Base-by-base conservation (phyloP, 495 filamentous ascomycete species). In the Achaetomiella virescens region DNA sequence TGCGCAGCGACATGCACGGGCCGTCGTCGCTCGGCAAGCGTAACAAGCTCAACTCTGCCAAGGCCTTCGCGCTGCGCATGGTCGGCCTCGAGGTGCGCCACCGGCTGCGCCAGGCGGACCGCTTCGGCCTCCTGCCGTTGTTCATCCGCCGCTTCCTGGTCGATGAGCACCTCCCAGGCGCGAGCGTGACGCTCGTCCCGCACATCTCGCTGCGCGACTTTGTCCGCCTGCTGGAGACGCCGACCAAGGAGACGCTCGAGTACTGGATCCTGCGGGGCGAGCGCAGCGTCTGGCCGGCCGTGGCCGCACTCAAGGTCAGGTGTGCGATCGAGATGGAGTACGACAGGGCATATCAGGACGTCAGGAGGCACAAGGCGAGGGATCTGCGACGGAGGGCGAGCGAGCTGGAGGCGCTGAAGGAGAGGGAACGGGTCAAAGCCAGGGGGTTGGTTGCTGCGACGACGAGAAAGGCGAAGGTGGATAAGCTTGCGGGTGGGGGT, bases 201-300 rank as follows among this genome's bases (percentile, higher is more conserved):
- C 84, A 92, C 55, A 75, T 97, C 6, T 81, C 79, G 10, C 67
- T 83, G 2, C 64, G 70, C 3, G 92, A 96, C 63, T 86, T 96
- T 56, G 65, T 83, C 3, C 81, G 84, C 29, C 72, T 97, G 40
- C 78, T 96, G 31, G 87, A 93, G 61, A 88, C 84, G 25, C 92
- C 92, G 4, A 91, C 84, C 17, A 76, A 80, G 47, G 81, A 85
- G 52, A 82, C 83, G 21, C 71, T 97, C 11, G 84, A 90, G 24
- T 86, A 91, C 57, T 97, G 92, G 92, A 90, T 92, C 54, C 66
- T 84, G 18, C 77, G 86, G 40, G 92, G 92, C 8, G 91, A 97
- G 72, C 70, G 86, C 37, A 89, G 87, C 51, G 89, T 95, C 0
- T 97, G 92, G 92, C 92, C 92, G 4, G 89, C 90, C n/a, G 81